phyloP scores from a whole-genome alignment of 2,329 filamentous ascomycete species.

The Trichoderma atroviride region DNA sequence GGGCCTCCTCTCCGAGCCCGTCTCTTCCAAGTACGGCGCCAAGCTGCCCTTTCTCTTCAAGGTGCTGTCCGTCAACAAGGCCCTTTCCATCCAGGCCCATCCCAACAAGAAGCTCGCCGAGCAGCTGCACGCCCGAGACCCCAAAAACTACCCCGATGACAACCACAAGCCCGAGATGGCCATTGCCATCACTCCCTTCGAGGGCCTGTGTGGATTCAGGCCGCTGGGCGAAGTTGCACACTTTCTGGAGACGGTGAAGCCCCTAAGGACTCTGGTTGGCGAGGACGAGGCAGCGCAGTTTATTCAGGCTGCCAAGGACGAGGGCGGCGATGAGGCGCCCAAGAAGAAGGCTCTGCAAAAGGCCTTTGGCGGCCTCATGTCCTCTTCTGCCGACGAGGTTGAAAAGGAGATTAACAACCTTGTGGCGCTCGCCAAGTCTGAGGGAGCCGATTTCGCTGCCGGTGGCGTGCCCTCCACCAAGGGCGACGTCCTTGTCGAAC shows the following conservation, averaged over 20 bases:
- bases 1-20: constrained; percentile 72
- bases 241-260: constrained; percentile 65
- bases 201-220: constrained; percentile 93
- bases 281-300: constrained; percentile 63
- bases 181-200: constrained; percentile 94
- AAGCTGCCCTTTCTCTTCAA: constrained; percentile 98
- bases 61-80: constrained; percentile 93
- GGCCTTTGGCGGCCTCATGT: constrained; percentile 80
- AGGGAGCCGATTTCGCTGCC: constrained; percentile 73
- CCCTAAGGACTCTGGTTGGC: constrained; percentile 68
- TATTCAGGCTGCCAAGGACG: constrained; percentile 49
- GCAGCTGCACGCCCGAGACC: constrained; percentile 79
- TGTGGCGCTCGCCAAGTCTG: constrained; percentile 68
- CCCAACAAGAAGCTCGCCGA: constrained; percentile 92
- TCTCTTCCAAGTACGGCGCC: constrained; percentile 73
- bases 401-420: constrained; percentile 65
- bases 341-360: constrained; percentile 81
- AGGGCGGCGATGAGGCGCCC: constrained; percentile 47
- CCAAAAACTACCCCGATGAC: constrained; percentile 96
- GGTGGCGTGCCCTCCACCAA: constrained; percentile 68
- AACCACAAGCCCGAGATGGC: constrained; percentile 99
- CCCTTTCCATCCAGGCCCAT: constrained; percentile 94
- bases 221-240: constrained; percentile 84
- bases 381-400: constrained; percentile 64
- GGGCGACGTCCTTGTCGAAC: constrained; percentile 71